Evolutionary conservation across 345 rosid genomes (phyloP).

Genomic region (Turritis glabra): DNA sequence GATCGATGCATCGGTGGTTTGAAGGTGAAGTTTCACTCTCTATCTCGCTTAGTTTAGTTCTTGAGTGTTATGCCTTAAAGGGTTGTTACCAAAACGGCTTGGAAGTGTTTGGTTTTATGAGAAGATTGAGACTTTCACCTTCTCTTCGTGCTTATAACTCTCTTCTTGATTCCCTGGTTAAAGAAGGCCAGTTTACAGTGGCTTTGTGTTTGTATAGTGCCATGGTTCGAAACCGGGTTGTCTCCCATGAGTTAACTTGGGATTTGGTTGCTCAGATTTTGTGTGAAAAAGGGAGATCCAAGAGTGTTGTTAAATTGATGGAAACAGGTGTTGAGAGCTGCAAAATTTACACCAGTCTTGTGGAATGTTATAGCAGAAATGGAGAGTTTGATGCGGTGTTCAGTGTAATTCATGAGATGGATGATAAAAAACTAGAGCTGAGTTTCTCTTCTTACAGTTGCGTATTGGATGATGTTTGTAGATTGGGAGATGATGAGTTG

Average conservation of each 20-base stretch:
- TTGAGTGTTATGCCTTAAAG: conserved; percentile 47
- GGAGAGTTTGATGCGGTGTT: conserved; percentile 55
- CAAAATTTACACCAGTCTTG: conserved; percentile 52
- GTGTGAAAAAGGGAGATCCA: conserved; percentile 49
- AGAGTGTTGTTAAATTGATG: conserved; percentile 46
- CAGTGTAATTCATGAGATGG: conserved; percentile 53
- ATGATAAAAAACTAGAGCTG: conserved; percentile 42
- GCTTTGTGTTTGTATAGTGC: conserved; percentile 61
- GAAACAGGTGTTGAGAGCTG: conserved; percentile 52
- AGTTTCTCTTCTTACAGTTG: conserved; percentile 53
- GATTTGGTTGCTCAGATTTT: conserved; percentile 54
- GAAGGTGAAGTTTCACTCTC: conserved; percentile 42
- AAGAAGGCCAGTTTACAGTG: conserved; percentile 38
- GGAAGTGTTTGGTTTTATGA: conserved; percentile 48
- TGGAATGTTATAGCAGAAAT: conserved; percentile 50
- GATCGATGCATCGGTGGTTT: conserved; percentile 50
- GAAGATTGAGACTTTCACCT: conserved; percentile 44
- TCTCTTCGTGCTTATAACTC: conserved; percentile 47
- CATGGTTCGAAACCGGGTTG: conserved; percentile 49
- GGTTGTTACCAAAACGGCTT: conserved; percentile 47
- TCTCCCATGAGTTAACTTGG: conserved; percentile 52
- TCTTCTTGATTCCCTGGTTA: conserved; percentile 51
- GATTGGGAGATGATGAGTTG: conserved; percentile 42
- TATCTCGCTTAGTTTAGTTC: conserved; percentile 44
- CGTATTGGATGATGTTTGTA: conserved; percentile 72